Evolutionary conservation across 2,329 filamentous ascomycete genomes (phyloP).

Genomic region (Aspergillus sp.): DNA sequence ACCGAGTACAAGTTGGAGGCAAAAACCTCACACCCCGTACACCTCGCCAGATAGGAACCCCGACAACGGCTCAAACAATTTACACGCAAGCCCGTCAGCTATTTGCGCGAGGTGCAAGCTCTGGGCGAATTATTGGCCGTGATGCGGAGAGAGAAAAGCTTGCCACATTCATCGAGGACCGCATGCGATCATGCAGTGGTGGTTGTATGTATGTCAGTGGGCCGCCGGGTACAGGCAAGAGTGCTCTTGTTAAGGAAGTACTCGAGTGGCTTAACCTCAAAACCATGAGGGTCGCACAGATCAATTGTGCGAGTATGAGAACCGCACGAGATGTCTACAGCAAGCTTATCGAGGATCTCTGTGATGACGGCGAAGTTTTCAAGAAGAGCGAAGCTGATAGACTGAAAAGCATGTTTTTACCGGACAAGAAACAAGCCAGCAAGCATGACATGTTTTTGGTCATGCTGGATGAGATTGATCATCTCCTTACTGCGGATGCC

Average conservation of each 20-base stretch:
- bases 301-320: constrained; percentile 98
- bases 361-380: constrained; percentile 60
- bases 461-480: constrained; percentile 91
- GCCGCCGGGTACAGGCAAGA: constrained; percentile 94
- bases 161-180: constrained; percentile 65
- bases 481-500: constrained; percentile 82
- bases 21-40: constrained; percentile 76
- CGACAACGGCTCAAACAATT: constrained; percentile 64
- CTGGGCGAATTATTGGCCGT: constrained; percentile 74
- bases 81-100: constrained; percentile 86
- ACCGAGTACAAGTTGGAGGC: constrained; percentile 75
- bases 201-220: constrained; percentile 95
- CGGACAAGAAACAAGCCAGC: constrained; percentile 50
- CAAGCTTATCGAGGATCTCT: constrained; percentile 70
- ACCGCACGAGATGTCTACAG: constrained; percentile 81
- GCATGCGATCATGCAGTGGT: constrained; percentile 59
- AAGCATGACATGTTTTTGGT: constrained; percentile 67
- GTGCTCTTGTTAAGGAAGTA: constrained; percentile 83
- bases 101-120: constrained; percentile 77
- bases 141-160: constrained; percentile 69
- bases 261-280: constrained; percentile 59
- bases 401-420: constrained; percentile 70
- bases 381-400: constrained; percentile 68
- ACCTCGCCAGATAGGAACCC: constrained; percentile 71
- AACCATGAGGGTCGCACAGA: constrained; percentile 67